phyloP scores from a whole-genome alignment of 495 filamentous ascomycete genomes.

The Hyaloscypha hepaticicola region DNA sequence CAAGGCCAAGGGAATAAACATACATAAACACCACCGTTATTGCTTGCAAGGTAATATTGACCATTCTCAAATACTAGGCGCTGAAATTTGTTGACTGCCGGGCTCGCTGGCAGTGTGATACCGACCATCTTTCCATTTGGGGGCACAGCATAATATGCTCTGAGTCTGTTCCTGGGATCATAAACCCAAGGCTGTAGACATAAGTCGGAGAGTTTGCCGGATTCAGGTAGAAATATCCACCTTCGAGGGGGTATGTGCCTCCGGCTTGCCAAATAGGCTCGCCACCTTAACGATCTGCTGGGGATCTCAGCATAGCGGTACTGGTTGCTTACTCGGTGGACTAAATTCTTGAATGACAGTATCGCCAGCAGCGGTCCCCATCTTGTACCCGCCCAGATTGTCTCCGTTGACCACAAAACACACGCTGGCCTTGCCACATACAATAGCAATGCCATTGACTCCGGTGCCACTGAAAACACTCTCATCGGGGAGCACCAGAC shows the following conservation, averaged over 20 bases:
- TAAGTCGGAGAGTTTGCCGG: conserved; percentile 36
- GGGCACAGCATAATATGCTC: conserved; percentile 40
- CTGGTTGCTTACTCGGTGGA: conserved; percentile 34
- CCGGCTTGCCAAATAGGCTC: conserved; percentile 2
- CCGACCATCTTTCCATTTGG: conserved; percentile 37
- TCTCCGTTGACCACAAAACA: conserved; percentile 40
- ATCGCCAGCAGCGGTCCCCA: conserved; percentile 40
- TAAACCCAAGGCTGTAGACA: conserved; percentile 40
- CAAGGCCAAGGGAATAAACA: not conserved
- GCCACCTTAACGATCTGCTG: not conserved
- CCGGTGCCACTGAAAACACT: conserved; percentile 34
- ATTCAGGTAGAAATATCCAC: conserved; percentile 47
- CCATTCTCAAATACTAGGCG: conserved; percentile 43
- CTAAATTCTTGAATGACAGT: conserved; percentile 35
- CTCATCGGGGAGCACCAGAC: conserved; percentile 36
- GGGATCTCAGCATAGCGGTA: not conserved
- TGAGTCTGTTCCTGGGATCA: conserved; percentile 39
- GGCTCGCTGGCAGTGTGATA: conserved; percentile 35
- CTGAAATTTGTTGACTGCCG: conserved; percentile 36
- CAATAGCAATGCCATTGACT: conserved; percentile 34
- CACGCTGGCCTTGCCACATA: conserved; percentile 39
- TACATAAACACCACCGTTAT: conserved; percentile 39
- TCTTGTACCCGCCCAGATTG: conserved; percentile 42
- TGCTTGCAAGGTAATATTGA: conserved; percentile 38
- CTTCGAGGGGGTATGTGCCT: conserved; percentile 46